phyloP scores from a whole-genome alignment of 495 filamentous ascomycete genomes.

The Penicillium paradoxum region DNA sequence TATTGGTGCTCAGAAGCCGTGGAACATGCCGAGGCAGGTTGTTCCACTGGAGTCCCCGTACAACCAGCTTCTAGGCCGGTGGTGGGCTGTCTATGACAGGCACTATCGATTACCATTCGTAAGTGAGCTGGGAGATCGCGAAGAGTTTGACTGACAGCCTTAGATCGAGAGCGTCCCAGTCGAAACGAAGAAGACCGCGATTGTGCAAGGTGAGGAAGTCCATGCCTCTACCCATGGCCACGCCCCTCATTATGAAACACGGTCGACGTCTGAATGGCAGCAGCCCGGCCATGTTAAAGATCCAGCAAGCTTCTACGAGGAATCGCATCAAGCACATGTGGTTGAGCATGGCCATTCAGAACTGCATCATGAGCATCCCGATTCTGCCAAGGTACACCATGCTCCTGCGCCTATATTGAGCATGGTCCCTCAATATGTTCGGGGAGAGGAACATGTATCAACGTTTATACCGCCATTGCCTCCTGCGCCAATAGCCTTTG shows the following conservation, averaged over 20 bases:
- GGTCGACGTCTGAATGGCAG: conserved; percentile 1
- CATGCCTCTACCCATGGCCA: background rate
- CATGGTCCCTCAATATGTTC: conserved; percentile 43
- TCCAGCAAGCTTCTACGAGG: background rate
- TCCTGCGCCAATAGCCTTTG: conserved; percentile 7
- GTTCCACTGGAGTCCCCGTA: conserved; percentile 59
- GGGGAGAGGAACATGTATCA: conserved; percentile 40
- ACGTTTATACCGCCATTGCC: conserved; percentile 27
- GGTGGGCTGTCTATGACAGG: conserved; percentile 90
- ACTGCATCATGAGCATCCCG: background rate
- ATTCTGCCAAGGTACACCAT: background rate
- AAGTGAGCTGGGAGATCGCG: conserved; percentile 4
- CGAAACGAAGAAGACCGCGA: background rate
- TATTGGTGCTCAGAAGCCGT: conserved; percentile 88
- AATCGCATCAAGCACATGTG: background rate
- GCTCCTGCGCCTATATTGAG: conserved; percentile 23
- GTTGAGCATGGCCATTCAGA: background rate
- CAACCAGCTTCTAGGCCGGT: conserved; percentile 72
- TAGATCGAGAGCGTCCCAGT: conserved; percentile 10
- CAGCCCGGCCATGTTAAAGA: conserved; percentile 4
- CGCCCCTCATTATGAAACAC: background rate
- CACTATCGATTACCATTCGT: conserved; percentile 58
- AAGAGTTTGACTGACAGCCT: conserved; percentile 9
- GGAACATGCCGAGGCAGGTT: conserved; percentile 63
- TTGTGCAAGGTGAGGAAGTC: background rate